These are phyloP conservation scores for Isoetes engelmannii DNA, from an alignment of 83 land plant species.

Conservation along the genomic window DNA sequence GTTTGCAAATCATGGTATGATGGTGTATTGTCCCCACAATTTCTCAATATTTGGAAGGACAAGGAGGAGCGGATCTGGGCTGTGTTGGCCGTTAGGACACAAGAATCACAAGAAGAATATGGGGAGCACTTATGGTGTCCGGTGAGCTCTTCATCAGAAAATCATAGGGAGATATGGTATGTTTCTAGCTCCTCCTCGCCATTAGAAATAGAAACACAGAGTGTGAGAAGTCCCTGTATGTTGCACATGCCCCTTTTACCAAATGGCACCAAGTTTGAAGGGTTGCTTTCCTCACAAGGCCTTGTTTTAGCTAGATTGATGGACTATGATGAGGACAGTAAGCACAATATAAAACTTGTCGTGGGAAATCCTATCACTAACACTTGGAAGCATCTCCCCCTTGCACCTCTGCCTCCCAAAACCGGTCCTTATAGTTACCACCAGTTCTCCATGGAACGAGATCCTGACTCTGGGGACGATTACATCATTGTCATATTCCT, in stretches of 20 bases:
- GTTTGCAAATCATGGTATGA: slow-evolving; percentile 2
- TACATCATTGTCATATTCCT: neutral
- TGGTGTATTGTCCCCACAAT: neutral
- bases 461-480: neutral
- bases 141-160: neutral
- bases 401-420: neutral
- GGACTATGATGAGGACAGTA: neutral
- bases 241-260: neutral
- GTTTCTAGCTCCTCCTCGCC: too few relatives aligned
- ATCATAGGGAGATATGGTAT: slow-evolving; percentile 1
- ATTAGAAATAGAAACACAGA: neutral
- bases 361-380: neutral
- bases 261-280: neutral
- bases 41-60: neutral
- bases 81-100: neutral
- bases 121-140: neutral
- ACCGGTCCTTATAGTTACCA: neutral
- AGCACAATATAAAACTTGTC: neutral
- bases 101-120: neutral
- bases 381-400: neutral
- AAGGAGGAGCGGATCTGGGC: neutral
- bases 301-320: neutral
- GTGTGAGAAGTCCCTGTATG: neutral
- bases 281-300: neutral
- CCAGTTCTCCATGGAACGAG: neutral